Evolutionary conservation across 257 asterid genomes (phyloP), one percentile per base, ranked within the genome.

Genomic region (Solanum etuberosum): DNA sequence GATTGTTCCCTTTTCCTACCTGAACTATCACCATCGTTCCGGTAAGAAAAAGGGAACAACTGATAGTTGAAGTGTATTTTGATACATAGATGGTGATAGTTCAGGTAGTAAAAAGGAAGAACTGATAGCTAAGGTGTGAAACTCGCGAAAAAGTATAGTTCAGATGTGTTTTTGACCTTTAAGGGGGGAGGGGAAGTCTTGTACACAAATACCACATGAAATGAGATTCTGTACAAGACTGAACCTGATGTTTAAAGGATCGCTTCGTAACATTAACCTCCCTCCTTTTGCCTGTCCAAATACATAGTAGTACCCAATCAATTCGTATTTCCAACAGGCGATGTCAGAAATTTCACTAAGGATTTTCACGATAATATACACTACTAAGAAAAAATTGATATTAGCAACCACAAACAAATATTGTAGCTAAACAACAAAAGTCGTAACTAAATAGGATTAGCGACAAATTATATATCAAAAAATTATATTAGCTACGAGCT

Each of bases 171-270:
- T 27, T 29, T 2, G 74, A 67, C 37, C 35, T 27, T 65, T 29
- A 13, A 68, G 18, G 46, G 40, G 91, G 89, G 68, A 73, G 73
- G 91, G 91, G 43, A 86, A 91, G 93, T 94, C 95, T 95, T 94
- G 95, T 92, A 94, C 98, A 92, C 86, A 91, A 91, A 90, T 87
- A 91, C 91, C 95, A 92, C 90, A 88, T 83, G 88, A 89, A 90
- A 89, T 92, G 96, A 94, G 91, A 91, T 91, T 88, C 90, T 91
- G 98, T 95, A 96, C 98, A 96, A 94, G 97, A 94, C 99, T 92
- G 96, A 92, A 94, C 98, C 98, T 95, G 96, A 93, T 89, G 91
- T 92, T 89, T 89, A 93, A 89, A 89, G 90, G 91, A 89, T 91
- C 87, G 89, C 90, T 74, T 87, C 91, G 93, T 91, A 90, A 93